Evolutionary conservation across 1,284 basidiomycete genomes (phyloP), one percentile per base, ranked within the genome.

Genomic region (Leccinum laetum): DNA sequence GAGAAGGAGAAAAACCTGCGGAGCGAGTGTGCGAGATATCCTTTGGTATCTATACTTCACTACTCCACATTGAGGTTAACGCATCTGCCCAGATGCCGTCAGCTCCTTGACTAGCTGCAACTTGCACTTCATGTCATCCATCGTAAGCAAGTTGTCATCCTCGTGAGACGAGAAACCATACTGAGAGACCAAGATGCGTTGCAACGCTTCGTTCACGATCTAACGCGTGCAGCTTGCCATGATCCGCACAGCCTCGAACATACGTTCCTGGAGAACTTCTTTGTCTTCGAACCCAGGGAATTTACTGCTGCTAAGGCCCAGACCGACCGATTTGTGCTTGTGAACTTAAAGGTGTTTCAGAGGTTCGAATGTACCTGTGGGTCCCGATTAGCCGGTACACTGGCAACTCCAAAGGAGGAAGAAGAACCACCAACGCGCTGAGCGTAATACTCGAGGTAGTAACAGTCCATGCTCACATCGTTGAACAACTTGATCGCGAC

Each of bases 401-500:
- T 13, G 32, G 26, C 5, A 29, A 24, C 3, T n/a, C 16, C 16
- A 18, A 3, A 13, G 3, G 14, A 9, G 5, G 10, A 1, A n/a
- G 11, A 5, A 10, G 39, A 41, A 41, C 39, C 39, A 41, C 39
- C 39, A 41, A 41, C 39, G 39, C 39, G 39, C 39, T 41, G 39
- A 41, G 39, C 39, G 39, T 41, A 16, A 41, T 41, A 41, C 39
- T 41, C 39, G 59, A 91, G 82, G 74, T 91, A 94, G 76, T 89
- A 93, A 58, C 82, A 83, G 71, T 93, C 88, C 18, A 92, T 90
- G 72, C 92, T 84, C 65, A 93, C 81, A 61, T 85, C 79, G 69
- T 84, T 84, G 82, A 93, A 92, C n/a, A 93, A 78, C 78, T 87
- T 90, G 69, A 81, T 76, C 13, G 92, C 89, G 72, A 95, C 93